A percentile compares a stretch with the other conserved stretches of the same genome.
These are phyloP conservation scores for Coemansia sp. DNA, from an alignment of 192 early-diverging fungal genomes.

Conservation along the genomic window DNA sequence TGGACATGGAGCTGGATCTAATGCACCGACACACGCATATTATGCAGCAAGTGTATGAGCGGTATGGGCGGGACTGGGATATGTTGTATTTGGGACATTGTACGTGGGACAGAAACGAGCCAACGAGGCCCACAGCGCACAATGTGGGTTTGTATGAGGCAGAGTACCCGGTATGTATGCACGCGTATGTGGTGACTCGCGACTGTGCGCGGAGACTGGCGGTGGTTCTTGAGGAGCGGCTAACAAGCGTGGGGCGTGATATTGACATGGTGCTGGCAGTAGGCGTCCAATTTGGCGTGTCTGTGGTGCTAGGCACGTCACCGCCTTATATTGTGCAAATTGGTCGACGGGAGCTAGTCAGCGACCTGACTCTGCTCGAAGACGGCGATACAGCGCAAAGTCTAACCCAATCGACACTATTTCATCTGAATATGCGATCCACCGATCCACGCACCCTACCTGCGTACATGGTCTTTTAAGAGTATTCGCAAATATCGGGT, in stretches of 20 bases:
- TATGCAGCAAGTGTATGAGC: conserved; percentile 13
- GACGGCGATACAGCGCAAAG: conserved; percentile 36
- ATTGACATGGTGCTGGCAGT: conserved; percentile 40
- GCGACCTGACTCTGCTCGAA: conserved; percentile 20
- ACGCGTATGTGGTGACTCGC: conserved; percentile 41
- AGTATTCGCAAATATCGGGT: not conserved
- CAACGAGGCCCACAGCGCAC: not conserved
- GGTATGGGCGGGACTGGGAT: conserved; percentile 39
- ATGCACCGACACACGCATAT: conserved; percentile 19
- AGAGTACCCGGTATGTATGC: conserved; percentile 47
- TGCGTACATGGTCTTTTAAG: conserved; percentile 14
- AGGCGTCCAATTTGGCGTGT: conserved; percentile 22
- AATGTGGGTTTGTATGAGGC: conserved; percentile 21
- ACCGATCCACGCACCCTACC: conserved; percentile 24
- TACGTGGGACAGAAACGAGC: conserved; percentile 28
- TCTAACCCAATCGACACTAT: conserved; percentile 23
- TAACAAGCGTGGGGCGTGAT: conserved; percentile 23
- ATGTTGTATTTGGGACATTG: conserved; percentile 55
- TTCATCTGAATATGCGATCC: conserved; percentile 14
- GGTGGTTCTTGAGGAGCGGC: conserved; percentile 33
- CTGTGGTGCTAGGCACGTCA: conserved; percentile 28
- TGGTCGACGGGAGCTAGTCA: conserved; percentile 25
- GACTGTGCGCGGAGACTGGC: conserved; percentile 36
- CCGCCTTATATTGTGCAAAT: conserved; percentile 43
- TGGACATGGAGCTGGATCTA: conserved; percentile 47